Evolutionary conservation across 352 stramenopile genomes (phyloP).

Genomic region (Globisporangium barbulae): DNA sequence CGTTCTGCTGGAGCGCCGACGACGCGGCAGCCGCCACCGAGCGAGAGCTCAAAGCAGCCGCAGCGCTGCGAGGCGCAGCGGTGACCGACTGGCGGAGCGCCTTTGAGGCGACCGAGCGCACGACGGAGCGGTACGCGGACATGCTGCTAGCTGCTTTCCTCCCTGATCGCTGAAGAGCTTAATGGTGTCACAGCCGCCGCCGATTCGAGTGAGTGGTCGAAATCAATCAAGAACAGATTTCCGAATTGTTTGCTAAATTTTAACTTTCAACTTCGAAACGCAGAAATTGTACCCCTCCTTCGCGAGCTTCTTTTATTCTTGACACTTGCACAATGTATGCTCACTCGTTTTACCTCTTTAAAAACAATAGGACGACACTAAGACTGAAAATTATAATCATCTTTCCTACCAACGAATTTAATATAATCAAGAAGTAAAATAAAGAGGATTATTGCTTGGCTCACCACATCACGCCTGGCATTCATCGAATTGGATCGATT

Average conservation of each 20-base stretch:
- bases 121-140: conserved; percentile 27
- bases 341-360: too few relatives aligned
- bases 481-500: conserved; percentile 5
- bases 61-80: conserved; percentile 2
- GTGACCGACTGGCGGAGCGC: conserved; percentile 7
- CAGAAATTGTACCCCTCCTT: too few relatives aligned
- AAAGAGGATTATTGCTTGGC: not conserved
- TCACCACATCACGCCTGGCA: conserved; percentile 10
- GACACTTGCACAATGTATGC: too few relatives aligned
- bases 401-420: not conserved
- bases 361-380: too few relatives aligned
- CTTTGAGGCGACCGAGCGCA: conserved; percentile 16
- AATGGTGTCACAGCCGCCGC: not conserved
- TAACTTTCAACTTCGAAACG: too few relatives aligned
- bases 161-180: not conserved
- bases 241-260: too few relatives aligned
- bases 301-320: too few relatives aligned
- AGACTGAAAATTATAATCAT: too few relatives aligned
- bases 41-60: conserved; percentile 1
- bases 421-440: not conserved
- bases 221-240: not conserved
- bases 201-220: not conserved
- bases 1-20: conserved; percentile 1
- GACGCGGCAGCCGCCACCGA: conserved; percentile 2
- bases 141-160: conserved; percentile 16